Conservation (phyloP, 225 moss, liverwort and hornwort genomes). For the Physcomitrium patens region DNA sequence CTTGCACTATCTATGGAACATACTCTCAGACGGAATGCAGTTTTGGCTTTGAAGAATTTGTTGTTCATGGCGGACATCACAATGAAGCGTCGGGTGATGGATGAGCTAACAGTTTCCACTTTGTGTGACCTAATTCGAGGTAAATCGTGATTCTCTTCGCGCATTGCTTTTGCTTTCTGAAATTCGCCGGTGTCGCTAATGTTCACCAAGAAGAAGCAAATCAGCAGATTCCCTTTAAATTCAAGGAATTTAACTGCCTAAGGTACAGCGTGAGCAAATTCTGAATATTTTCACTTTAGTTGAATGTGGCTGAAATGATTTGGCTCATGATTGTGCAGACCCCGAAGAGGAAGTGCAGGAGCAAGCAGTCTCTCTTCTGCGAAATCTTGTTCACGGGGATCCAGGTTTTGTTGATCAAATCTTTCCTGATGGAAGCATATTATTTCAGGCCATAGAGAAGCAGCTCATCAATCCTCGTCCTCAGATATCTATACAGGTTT, state of each 20-base stretch:
- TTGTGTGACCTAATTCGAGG: slow-evolving; percentile 86
- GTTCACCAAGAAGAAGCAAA: too few species aligned
- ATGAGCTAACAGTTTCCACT: slow-evolving; percentile 80
- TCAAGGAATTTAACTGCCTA: too few species aligned
- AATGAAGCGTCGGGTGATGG: slow-evolving; percentile 83
- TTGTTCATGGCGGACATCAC: slow-evolving; percentile 88
- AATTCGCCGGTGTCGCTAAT: not conserved
- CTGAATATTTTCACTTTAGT: slow-evolving; percentile 13
- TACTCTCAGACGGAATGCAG: slow-evolving; percentile 77
- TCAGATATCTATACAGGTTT: slow-evolving; percentile 87
- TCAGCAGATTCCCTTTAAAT: too few species aligned
- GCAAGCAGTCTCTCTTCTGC: slow-evolving; percentile 88
- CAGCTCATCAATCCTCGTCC: slow-evolving; percentile 76
- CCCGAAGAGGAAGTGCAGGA: slow-evolving; percentile 89
- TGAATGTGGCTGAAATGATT: slow-evolving; percentile 11
- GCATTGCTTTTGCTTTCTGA: not conserved
- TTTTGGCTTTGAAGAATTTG: slow-evolving; percentile 95
- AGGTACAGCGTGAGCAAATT: not conserved
- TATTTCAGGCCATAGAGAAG: slow-evolving; percentile 79
- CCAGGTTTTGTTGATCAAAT: slow-evolving; percentile 74
- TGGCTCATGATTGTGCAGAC: slow-evolving; percentile 52
- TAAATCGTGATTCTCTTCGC: slow-evolving; percentile 31
- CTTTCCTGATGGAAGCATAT: slow-evolving; percentile 62
- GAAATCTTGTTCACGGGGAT: slow-evolving; percentile 88
- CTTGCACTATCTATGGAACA: slow-evolving; percentile 94